Conservation (phyloP, 345 rosid genomes). For the Clausena lansium region DNA sequence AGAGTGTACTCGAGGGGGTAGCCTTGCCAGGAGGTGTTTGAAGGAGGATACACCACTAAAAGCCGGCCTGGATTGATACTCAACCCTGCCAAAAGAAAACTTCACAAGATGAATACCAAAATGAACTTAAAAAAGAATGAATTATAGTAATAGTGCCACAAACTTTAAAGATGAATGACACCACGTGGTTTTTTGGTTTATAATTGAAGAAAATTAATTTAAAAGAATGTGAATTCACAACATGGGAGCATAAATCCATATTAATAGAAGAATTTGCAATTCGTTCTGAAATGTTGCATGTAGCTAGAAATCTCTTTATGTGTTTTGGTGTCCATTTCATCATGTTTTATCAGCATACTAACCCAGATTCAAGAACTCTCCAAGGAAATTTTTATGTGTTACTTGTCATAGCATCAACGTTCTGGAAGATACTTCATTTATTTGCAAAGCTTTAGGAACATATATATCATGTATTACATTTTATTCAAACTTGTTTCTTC, state of each 20-base stretch:
- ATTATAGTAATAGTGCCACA: background rate
- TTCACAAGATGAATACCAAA: constrained; percentile 13
- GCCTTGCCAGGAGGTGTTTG: constrained; percentile 68
- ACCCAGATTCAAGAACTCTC: background rate
- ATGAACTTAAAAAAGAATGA: background rate
- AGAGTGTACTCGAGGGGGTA: constrained; percentile 94
- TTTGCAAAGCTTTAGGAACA: background rate
- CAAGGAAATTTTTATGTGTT: background rate
- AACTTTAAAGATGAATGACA: constrained; percentile 1
- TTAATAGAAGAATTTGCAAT: background rate
- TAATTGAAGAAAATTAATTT: background rate
- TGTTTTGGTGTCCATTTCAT: background rate
- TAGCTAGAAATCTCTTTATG: background rate
- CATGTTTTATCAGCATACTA: background rate
- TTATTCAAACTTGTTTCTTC: background rate
- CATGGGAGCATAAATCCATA: background rate
- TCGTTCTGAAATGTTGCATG: background rate
- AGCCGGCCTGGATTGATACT: constrained; percentile 77
- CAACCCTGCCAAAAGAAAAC: constrained; percentile 71
- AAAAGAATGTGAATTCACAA: background rate
- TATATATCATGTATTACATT: background rate
- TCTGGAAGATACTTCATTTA: background rate
- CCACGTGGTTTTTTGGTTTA: background rate
- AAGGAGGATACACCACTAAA: constrained; percentile 76
- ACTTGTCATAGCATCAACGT: background rate